Evolutionary conservation across 352 stramenopile genomes (phyloP), one percentile per base, ranked within the genome.

Genomic region (Pythium aristosporum): DNA sequence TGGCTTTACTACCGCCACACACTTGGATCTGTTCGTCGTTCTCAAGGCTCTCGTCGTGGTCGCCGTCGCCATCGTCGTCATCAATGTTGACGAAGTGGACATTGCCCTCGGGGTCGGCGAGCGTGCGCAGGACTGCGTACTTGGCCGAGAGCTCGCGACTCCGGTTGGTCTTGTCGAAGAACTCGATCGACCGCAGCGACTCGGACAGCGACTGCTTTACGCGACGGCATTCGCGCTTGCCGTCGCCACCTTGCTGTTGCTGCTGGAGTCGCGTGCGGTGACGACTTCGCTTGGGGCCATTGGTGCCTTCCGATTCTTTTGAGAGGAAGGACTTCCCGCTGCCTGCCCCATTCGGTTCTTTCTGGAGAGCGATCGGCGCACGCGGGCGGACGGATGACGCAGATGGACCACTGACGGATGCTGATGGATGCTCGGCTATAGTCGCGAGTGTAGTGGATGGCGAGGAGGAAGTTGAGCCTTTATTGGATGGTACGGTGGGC

Each of bases 31-130:
- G 37, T 1, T 60, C 39, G 12, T 51, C 53, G 15, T 53, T 15
- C 16, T 18, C 53, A 23, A 50, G 53, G 20, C 6, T 49, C 25
- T 65, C 63, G 10, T 60, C 34, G 25, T 62, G 25, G 25, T 30
- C 50, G 36, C 59, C 41, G 18, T 63, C 55, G 30, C 39, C 50
- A 12, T 65, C 43, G 18, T 63, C 51, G 52, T 83, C 80, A 52
- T 88, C 81, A 23, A 91, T 91, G 61, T 91, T 91, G 20, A 91
- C 81, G 55, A 91, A 91, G 67, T 91, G 81, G 0, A 91, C 76
- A 39, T 91, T 91, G 18, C 80, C 81, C 74, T 84, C 81, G 25
- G 81, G 81, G n/a, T 88, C 81, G 16, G 74, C 77, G 2, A 77
- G 65, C 6, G 79, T 79, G 13, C 77, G 76, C 77, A 84, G 85